Conservation (phyloP, 2,329 filamentous ascomycete species). For the Colletotrichum sansevieriae region DNA sequence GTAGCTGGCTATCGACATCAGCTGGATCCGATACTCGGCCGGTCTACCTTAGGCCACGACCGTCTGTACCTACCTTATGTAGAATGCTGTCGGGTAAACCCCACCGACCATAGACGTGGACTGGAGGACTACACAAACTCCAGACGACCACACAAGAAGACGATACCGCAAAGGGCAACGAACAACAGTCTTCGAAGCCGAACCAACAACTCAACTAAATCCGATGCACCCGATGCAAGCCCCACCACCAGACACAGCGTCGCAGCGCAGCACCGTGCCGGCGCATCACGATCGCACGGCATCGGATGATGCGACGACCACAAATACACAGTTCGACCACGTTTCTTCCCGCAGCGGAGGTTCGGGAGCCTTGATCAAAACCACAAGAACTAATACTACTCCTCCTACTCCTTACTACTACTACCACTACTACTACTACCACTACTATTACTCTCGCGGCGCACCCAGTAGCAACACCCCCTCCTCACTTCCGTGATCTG, state of each 20-base stretch:
- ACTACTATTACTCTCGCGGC: too few relatives aligned
- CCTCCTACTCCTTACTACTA: too few relatives aligned
- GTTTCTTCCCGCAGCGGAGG: neutral
- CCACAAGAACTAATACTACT: neutral
- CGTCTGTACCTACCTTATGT: too few relatives aligned
- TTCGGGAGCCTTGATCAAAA: too few relatives aligned
- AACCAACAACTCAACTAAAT: too few relatives aligned
- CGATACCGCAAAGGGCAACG: neutral
- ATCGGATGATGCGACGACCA: neutral
- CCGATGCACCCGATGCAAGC: too few relatives aligned
- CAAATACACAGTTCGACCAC: constrained; percentile 1
- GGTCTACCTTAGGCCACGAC: too few relatives aligned
- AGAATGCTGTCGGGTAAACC: neutral
- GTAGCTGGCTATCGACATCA: neutral
- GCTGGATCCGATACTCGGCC: neutral
- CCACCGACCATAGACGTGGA: neutral
- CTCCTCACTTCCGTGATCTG: neutral
- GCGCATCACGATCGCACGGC: neutral
- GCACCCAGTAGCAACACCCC: too few relatives aligned
- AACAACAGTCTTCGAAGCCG: too few relatives aligned
- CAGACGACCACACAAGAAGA: neutral
- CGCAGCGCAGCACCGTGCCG: neutral
- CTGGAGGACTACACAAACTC: neutral
- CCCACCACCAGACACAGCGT: constrained; percentile 4
- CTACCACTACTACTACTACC: too few relatives aligned